A percentile compares a stretch with the other conserved stretches of the same genome.
phyloP scores from a whole-genome alignment of 768 basidiomycete genomes.

The Auricularia sp. region DNA sequence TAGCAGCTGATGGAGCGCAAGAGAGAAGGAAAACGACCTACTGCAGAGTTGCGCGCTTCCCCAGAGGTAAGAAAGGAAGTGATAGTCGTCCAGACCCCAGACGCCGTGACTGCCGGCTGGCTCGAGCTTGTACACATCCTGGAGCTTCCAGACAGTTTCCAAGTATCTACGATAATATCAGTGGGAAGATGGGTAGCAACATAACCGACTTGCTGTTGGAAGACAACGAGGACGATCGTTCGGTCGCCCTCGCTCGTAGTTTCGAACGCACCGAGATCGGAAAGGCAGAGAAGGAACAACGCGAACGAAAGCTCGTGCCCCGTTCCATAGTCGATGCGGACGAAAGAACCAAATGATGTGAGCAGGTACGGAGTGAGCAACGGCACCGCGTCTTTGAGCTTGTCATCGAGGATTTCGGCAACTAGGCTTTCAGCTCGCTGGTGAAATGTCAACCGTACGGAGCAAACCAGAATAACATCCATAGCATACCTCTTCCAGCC shows the following conservation, averaged over 20 bases:
- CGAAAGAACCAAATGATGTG: constrained; percentile 81
- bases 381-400: constrained; percentile 38
- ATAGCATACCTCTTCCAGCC: constrained; percentile 60
- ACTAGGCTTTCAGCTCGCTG: constrained; percentile 50
- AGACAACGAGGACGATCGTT: constrained; percentile 20
- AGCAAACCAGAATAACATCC: constrained; percentile 3
- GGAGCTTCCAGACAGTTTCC: constrained; percentile 71
- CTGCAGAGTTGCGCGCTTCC: constrained; percentile 86
- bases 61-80: constrained; percentile 82
- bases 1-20: neutral
- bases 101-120: constrained; percentile 97
- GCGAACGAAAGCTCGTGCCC: constrained; percentile 91
- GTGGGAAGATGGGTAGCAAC: constrained; percentile 28
- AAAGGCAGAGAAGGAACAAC: constrained; percentile 62
- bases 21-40: constrained; percentile 15
- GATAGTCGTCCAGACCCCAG: constrained; percentile 93
- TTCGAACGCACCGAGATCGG: constrained; percentile 56
- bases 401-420: constrained; percentile 35
- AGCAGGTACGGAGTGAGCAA: constrained; percentile 71
- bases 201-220: constrained; percentile 24
- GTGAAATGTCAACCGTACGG: neutral
- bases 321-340: constrained; percentile 91
- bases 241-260: constrained; percentile 55
- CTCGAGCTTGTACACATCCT: constrained; percentile 83
- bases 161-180: constrained; percentile 73